Conservation (phyloP, 1,139 yeast genomes). For the Groenewaldozyma auringiensis region DNA sequence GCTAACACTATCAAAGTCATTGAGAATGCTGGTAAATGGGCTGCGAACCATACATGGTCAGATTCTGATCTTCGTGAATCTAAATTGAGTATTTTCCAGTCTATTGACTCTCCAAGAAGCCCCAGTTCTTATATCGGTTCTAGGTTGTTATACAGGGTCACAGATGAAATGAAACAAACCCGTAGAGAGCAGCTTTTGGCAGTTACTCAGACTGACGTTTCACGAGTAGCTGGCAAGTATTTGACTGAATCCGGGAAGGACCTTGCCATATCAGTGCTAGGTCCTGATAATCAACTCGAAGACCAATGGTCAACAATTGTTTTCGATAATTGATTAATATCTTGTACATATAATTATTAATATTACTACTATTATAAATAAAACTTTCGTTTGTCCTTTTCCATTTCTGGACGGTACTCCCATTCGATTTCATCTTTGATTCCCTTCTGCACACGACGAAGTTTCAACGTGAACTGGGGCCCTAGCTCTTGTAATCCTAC, state of each 20-base stretch:
- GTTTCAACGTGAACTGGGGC: slow-evolving; percentile 86
- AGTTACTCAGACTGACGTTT: slow-evolving; percentile 55
- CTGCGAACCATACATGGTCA: slow-evolving; percentile 41
- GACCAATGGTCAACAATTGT: slow-evolving; percentile 33
- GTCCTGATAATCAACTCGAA: slow-evolving; percentile 25
- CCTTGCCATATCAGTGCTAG: slow-evolving; percentile 49
- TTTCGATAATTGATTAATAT: slow-evolving; percentile 13
- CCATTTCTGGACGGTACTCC: slow-evolving; percentile 97
- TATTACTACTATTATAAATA: slow-evolving; percentile 44
- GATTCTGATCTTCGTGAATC: slow-evolving; percentile 76
- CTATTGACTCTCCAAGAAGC: slow-evolving; percentile 83
- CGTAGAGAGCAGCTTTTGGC: slow-evolving; percentile 69
- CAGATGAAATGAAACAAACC: slow-evolving; percentile 71
- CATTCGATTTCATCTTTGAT: slow-evolving; percentile 87
- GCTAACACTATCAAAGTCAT: slow-evolving; percentile 58
- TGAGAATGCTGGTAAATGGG: slow-evolving; percentile 49
- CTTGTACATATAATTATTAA: slow-evolving; percentile 9
- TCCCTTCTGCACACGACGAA: slow-evolving; percentile 86
- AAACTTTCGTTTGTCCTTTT: slow-evolving; percentile 88
- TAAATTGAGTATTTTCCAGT: slow-evolving; percentile 81
- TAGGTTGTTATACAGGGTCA: slow-evolving; percentile 59
- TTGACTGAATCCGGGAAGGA: slow-evolving; percentile 33
- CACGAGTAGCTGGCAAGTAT: slow-evolving; percentile 55
- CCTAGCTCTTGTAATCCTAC: slow-evolving; percentile 96
- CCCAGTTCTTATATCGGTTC: slow-evolving; percentile 70